phyloP scores from a whole-genome alignment of 2,329 filamentous ascomycete species.

The Immersiporthe knoxdaviesiana region DNA sequence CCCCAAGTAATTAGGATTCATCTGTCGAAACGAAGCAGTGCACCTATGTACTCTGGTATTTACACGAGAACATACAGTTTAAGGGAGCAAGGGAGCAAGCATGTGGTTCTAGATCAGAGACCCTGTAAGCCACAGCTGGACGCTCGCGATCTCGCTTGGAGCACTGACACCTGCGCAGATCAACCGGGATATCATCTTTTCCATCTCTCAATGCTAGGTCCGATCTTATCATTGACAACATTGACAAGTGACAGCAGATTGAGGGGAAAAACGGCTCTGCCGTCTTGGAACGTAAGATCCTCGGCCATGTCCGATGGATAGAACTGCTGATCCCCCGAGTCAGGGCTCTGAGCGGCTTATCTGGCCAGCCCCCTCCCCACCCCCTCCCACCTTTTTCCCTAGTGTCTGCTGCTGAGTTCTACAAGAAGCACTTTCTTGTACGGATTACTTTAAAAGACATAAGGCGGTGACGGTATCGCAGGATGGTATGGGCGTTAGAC shows the following conservation, averaged over 20 bases:
- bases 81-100: too few species aligned
- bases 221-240: not conserved
- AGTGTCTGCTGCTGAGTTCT: not conserved
- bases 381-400: not conserved
- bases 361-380: not conserved
- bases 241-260: not conserved
- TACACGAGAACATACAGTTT: not conserved
- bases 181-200: not conserved
- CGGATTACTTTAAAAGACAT: not conserved
- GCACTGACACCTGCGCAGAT: not conserved
- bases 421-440: not conserved
- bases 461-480: not conserved
- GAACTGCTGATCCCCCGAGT: slow-evolving; percentile 14
- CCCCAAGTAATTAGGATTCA: not conserved
- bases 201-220: not conserved
- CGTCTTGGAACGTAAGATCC: slow-evolving; percentile 25
- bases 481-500: not conserved
- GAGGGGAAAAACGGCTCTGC: slow-evolving; percentile 10
- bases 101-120: not conserved
- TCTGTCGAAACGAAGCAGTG: not conserved
- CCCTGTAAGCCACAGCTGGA: not conserved
- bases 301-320: slow-evolving; percentile 25
- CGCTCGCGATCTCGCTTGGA: slow-evolving; percentile 9
- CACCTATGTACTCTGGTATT: not conserved
- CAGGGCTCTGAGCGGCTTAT: not conserved